These are phyloP conservation scores for Pseudotsuga menziesii DNA, from an alignment of 75 land plant species.

Conservation along the genomic window DNA sequence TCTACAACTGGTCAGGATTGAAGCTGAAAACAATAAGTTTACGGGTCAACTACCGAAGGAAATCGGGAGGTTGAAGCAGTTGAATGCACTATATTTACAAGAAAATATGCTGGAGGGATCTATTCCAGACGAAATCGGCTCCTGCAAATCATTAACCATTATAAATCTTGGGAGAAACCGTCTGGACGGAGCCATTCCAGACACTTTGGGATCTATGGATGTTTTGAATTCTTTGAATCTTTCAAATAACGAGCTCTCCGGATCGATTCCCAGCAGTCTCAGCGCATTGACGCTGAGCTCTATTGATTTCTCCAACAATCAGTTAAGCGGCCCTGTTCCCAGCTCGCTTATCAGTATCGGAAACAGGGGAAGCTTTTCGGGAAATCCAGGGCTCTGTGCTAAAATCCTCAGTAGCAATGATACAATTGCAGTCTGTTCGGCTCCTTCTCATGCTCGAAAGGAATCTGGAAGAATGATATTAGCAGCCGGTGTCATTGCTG, in stretches of 20 bases:
- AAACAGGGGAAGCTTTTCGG: conserved; percentile 45
- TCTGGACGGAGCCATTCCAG: conserved; percentile 63
- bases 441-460: not conserved
- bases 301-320: conserved; percentile 68
- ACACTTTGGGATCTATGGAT: conserved; percentile 40
- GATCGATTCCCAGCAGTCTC: conserved; percentile 56
- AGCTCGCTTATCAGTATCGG: conserved; percentile 29
- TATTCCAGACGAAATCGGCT: conserved; percentile 62
- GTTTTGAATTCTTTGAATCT: conserved; percentile 52
- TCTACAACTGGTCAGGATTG: conserved; percentile 41
- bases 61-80: conserved; percentile 32
- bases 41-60: conserved; percentile 56
- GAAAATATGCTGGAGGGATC: conserved; percentile 48
- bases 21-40: conserved; percentile 55
- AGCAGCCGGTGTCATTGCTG: conserved; percentile 14
- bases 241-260: conserved; percentile 61
- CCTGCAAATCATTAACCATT: conserved; percentile 36
- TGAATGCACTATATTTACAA: conserved; percentile 45
- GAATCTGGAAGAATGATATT: not conserved
- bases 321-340: conserved; percentile 58
- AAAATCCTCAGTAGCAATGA: conserved; percentile 8
- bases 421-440: conserved; percentile 13
- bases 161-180: conserved; percentile 64
- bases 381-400: conserved; percentile 68
- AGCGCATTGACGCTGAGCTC: conserved; percentile 34